Evolutionary conservation across 768 basidiomycete species (phyloP), one percentile per base, ranked within the genome.

Genomic region (Kockovaella imperatae): DNA sequence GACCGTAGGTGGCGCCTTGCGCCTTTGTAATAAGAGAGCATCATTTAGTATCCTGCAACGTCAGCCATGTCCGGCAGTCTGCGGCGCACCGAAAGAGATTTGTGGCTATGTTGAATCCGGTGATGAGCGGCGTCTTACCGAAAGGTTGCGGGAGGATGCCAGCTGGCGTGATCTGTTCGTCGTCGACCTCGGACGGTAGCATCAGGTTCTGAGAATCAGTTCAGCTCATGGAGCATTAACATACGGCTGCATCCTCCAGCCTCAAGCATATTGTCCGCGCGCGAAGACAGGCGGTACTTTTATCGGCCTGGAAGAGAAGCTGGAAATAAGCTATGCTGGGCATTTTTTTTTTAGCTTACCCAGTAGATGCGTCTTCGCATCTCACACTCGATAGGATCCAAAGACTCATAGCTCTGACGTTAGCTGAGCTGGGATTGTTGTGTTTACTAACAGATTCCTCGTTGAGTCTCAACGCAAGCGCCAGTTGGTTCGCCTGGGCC

Each of bases 231-330:
- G 5, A 6, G 11, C 11, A 31, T n/a, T 8, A 5, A 51, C 50
- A 21, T 23, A 51, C 50, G 10, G 45, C 28, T 7, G 53, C 57
- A 71, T 93, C 89, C 68, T 91, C 89, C 64, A 89, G 84, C 47
- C 87, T 78, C 58, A 64, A 42, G 35, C 43, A 49, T 24, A 64
- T 64, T 2, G 59, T 53, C 21, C 62, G 50, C 7, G 58, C 56
- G n/a, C 59, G 62, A 3, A 62, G 38, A 42, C 63, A 65, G 8
- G 63, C 63, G 11, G 63, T 50, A 32, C 57, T 57, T 73, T 93
- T 93, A 71, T 91, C 89, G 57, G 87, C 88, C 71, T 84, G 86
- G 62, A 91, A 91, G 26, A 93, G 78, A n/a, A 93, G 74, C 87
- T 87, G 88, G 71, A 87, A 18, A 23, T 53, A 20, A 50, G 43